A percentile compares a stretch with the other conserved stretches of the same genome.
These are phyloP conservation scores for Xerocomellus amylosporus DNA, from an alignment of 768 basidiomycete species.

Conservation along the genomic window DNA sequence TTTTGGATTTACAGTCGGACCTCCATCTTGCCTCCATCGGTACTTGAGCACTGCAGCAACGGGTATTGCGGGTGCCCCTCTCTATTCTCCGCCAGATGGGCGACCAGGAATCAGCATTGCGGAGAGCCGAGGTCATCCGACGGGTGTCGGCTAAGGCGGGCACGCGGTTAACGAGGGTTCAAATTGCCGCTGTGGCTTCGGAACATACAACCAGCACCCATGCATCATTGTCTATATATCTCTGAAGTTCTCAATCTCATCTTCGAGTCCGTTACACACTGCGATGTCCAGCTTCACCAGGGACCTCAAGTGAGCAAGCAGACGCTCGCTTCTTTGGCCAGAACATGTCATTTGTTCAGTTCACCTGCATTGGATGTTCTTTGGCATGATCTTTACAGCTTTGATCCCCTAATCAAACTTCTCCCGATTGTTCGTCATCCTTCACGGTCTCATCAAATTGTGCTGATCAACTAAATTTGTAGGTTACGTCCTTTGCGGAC, in stretches of 20 bases:
- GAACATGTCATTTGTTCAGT: constrained; percentile 16
- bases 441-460: not conserved
- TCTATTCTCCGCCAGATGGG: too few species aligned
- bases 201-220: constrained; percentile 26
- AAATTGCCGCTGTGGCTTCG: not conserved
- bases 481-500: constrained; percentile 1
- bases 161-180: not conserved
- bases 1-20: too few species aligned
- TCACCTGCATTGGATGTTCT: constrained; percentile 10
- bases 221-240: constrained; percentile 32
- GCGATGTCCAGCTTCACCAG: not conserved
- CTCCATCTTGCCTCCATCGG: too few species aligned
- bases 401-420: constrained; percentile 10
- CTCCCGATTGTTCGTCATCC: constrained; percentile 4
- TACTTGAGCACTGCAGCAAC: too few species aligned
- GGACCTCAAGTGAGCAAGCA: not conserved
- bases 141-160: too few species aligned
- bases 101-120: too few species aligned
- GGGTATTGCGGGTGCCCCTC: too few species aligned
- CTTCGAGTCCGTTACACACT: not conserved
- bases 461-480: not conserved
- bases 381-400: constrained; percentile 11
- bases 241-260: constrained; percentile 11
- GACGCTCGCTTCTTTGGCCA: constrained; percentile 10
- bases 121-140: too few species aligned